phyloP scores from a whole-genome alignment of 768 basidiomycete genomes.

The Termitomyces titanicus region DNA sequence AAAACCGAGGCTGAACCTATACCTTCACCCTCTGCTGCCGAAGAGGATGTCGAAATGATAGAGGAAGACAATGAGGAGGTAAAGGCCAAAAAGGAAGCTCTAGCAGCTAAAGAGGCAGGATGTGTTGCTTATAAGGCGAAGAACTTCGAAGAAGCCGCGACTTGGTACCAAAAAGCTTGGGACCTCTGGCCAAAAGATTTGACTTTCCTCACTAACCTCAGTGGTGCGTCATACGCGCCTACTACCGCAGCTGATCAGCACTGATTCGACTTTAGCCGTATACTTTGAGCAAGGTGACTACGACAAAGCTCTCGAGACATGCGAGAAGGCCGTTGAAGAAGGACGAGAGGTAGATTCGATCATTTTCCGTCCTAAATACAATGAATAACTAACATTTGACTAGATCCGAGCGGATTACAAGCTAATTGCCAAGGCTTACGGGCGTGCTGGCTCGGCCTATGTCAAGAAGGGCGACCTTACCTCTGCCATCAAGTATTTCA shows the following conservation, averaged over 20 bases:
- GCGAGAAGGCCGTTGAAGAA: conserved; percentile 96
- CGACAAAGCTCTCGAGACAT: conserved; percentile 85
- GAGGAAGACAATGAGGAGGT: conserved; percentile 69
- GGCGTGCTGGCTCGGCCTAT: conserved; percentile 85
- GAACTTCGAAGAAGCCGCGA: conserved; percentile 73
- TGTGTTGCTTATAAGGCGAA: conserved; percentile 82
- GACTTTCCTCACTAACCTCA: conserved; percentile 88
- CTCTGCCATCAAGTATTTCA: conserved; percentile 85
- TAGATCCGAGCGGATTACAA: conserved; percentile 92
- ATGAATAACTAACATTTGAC: neutral
- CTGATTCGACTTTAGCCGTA: conserved; percentile 52
- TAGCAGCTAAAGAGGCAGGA: conserved; percentile 77
- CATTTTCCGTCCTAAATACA: neutral
- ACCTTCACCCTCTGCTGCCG: conserved; percentile 35
- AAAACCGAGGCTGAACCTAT: conserved; percentile 35
- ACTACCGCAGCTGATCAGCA: neutral
- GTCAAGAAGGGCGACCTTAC: conserved; percentile 71
- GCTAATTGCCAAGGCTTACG: conserved; percentile 90
- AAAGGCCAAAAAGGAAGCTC: conserved; percentile 71
- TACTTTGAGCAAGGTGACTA: conserved; percentile 94
- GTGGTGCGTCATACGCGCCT: conserved; percentile 43
- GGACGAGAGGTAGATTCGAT: conserved; percentile 59
- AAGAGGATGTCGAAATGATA: conserved; percentile 67
- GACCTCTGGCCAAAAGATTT: conserved; percentile 91
- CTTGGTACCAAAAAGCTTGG: conserved; percentile 85